Evolutionary conservation across 805 yeast species (phyloP), one percentile per base, ranked within the genome.

Genomic region (Ogataea thermomethanolica): DNA sequence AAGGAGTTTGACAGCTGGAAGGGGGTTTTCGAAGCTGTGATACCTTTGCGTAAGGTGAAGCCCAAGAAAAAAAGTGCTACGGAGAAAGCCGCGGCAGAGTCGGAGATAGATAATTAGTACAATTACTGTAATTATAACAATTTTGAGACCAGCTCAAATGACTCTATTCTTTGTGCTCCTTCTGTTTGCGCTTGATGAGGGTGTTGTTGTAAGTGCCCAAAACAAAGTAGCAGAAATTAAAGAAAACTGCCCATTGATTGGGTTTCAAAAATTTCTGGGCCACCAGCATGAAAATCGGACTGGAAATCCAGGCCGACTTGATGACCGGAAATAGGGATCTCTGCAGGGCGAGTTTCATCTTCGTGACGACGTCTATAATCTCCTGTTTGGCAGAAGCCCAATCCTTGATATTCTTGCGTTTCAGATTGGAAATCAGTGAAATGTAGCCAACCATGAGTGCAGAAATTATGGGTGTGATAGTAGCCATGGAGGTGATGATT

Each of bases 1-100:
- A 73, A 81, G 44, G 95, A 89, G 53, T 66, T 69, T 32, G 72
- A 71, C 41, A 87, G 86, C 61, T 91, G 99, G 98, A 84, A 78
- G 51, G 63, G 60, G 37, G 95, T 97, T 0, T 89, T 93, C 58
- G 91, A 89, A 58, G 70, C 73, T n/a, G 93, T 86, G 1, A 70
- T 91, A 38, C 99, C 99, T 3, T 78, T 77, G 27, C 71, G 98
- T 49, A 93, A 90, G 53, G 55, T 74, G 17, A 59, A 49, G 7
- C 51, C 63, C 55, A 46, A 59, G 37, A 36, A 22, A 46, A 35
- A 8, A 47, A 29, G 26, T 21, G 28, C 14, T 9, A 14, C 13
- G 31, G 28, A 37, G 34, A 29, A 36, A 24, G 29, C 8, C 10
- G 41, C 29, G 21, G 37, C 30, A 5, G 44, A 27, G 25, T 23